phyloP scores from a whole-genome alignment of 441 rosid genomes.

The Geranium incanum region DNA sequence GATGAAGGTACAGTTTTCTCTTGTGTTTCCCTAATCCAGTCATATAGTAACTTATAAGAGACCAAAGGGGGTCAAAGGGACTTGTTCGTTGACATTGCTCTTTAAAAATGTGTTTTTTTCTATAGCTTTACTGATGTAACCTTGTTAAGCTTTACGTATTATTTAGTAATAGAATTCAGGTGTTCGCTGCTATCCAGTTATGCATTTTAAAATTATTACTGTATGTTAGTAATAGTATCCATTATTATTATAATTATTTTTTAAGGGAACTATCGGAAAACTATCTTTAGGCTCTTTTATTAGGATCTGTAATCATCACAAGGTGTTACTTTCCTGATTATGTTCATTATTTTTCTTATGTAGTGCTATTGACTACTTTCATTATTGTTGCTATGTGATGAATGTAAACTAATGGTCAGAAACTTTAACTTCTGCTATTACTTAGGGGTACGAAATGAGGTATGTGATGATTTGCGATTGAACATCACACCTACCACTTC shows the following conservation, averaged over 20 bases:
- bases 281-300: neutral
- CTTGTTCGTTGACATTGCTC: neutral
- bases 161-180: neutral
- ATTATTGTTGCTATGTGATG: conserved; percentile 12
- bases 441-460: conserved; percentile 66
- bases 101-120: neutral
- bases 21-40: conserved; percentile 16
- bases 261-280: neutral
- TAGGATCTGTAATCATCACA: neutral
- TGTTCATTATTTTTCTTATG: neutral
- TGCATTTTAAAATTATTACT: neutral
- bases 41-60: neutral
- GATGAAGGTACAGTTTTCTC: conserved; percentile 63
- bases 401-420: conserved; percentile 17
- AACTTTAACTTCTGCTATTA: conserved; percentile 22
- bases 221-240: neutral
- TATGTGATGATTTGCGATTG: conserved; percentile 60
- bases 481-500: conserved; percentile 45
- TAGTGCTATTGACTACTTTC: neutral
- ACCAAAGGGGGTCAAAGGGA: neutral
- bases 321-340: neutral
- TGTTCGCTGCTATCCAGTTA: neutral
- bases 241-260: neutral
- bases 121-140: neutral
- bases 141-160: neutral